These are phyloP conservation scores for Anthracocystis walkeri DNA, from an alignment of 1,284 basidiomycete genomes.

Conservation along the genomic window DNA sequence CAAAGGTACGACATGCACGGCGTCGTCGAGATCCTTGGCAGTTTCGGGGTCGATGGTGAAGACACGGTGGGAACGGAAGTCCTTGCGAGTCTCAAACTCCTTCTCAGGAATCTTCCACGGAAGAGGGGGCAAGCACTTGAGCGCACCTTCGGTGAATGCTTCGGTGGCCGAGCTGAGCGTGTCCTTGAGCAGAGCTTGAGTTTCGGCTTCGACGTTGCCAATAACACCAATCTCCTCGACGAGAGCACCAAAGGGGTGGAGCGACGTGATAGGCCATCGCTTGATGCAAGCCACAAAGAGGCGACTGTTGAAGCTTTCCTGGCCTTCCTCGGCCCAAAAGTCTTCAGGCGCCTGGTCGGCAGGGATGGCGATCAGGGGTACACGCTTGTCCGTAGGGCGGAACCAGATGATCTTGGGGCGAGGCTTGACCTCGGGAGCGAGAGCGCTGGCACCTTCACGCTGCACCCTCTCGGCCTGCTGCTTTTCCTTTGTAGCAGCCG, in stretches of 20 bases:
- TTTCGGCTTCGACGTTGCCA: conserved; percentile 96
- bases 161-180: conserved; percentile 76
- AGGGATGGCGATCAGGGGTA: conserved; percentile 98
- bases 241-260: conserved; percentile 98
- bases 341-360: conserved; percentile 92
- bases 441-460: conserved; percentile 84
- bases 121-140: conserved; percentile 92
- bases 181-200: conserved; percentile 94
- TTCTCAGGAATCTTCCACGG: conserved; percentile 95
- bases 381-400: conserved; percentile 98
- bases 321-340: conserved; percentile 87
- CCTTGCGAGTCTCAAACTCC: conserved; percentile 86
- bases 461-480: conserved; percentile 97
- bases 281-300: conserved; percentile 99
- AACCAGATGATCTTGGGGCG: conserved; percentile 99
- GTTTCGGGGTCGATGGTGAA: conserved; percentile 93
- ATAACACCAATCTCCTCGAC: conserved; percentile 99
- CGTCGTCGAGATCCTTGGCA: conserved; percentile 94
- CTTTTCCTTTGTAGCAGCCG: conserved; percentile 98
- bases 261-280: conserved; percentile 84
- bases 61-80: conserved; percentile 84
- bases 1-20: conserved; percentile 85
- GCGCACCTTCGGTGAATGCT: conserved; percentile 76
- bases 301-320: conserved; percentile 85
- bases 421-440: conserved; percentile 75